Conservation (phyloP, 306 rosid genomes). For the Nissolia schottii region DNA sequence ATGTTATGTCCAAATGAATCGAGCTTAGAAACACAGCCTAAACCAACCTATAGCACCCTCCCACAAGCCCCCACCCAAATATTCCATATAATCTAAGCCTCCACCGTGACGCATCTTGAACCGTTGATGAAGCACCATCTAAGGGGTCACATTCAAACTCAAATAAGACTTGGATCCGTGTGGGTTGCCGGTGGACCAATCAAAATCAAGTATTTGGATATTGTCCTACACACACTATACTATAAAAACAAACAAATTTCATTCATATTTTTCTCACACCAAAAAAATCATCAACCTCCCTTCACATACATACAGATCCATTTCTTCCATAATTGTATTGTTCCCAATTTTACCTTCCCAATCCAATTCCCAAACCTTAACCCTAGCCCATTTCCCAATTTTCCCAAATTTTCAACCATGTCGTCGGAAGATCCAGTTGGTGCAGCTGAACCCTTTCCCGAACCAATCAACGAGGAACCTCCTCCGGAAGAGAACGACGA, state of each 20-base stretch:
- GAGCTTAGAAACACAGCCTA: slow-evolving; percentile 78
- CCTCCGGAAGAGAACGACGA: slow-evolving; percentile 27
- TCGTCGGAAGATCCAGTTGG: slow-evolving; percentile 54
- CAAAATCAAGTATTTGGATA: slow-evolving; percentile 34
- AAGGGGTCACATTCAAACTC: slow-evolving; percentile 59
- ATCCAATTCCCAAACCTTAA: neutral
- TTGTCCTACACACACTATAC: slow-evolving; percentile 36
- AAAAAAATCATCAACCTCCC: neutral
- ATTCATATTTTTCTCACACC: slow-evolving; percentile 43
- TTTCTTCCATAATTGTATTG: neutral
- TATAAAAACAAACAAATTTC: slow-evolving; percentile 59
- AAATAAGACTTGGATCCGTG: slow-evolving; percentile 48
- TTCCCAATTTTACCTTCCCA: neutral
- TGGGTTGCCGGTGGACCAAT: slow-evolving; percentile 45
- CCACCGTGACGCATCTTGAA: neutral
- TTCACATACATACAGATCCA: neutral
- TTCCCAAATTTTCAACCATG: slow-evolving; percentile 27
- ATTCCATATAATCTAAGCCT: slow-evolving; percentile 15
- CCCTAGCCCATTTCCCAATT: neutral
- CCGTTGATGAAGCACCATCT: slow-evolving; percentile 58
- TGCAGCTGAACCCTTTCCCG: slow-evolving; percentile 31
- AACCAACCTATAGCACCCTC: neutral
- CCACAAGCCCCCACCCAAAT: neutral
- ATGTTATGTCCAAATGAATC: slow-evolving; percentile 37
- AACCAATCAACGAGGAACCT: slow-evolving; percentile 26